Evolutionary conservation across 441 rosid species (phyloP).

Genomic region (Aleurites moluccanus): DNA sequence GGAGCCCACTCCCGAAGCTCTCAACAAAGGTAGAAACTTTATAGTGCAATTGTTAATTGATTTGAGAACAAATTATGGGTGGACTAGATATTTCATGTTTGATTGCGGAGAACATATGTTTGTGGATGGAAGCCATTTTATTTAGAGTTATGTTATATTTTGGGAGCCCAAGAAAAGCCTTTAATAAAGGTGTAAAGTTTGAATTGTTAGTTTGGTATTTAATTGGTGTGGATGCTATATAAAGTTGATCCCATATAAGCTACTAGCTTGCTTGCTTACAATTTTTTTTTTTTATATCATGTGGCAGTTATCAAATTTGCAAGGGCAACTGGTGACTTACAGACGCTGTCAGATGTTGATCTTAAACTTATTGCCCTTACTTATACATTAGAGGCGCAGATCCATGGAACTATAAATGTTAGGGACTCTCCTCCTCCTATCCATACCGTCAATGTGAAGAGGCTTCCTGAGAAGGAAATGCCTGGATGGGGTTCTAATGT

Average conservation of each 20-base stretch:
- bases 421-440: constrained; percentile 81
- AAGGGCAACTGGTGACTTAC: constrained; percentile 86
- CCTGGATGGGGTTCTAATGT: constrained; percentile 99
- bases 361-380: constrained; percentile 78
- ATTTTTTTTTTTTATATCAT: background rate
- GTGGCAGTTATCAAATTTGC: constrained; percentile 74
- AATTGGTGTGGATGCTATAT: background rate
- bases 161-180: too few relatives aligned
- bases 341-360: constrained; percentile 87
- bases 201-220: too few relatives aligned
- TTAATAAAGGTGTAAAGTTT: too few relatives aligned
- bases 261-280: background rate
- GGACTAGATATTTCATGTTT: background rate
- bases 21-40: constrained; percentile 51
- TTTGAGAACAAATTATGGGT: background rate
- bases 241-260: background rate
- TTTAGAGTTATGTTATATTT: too few relatives aligned
- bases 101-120: background rate
- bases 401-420: constrained; percentile 70
- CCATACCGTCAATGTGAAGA: constrained; percentile 65
- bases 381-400: constrained; percentile 74
- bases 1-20: constrained; percentile 87
- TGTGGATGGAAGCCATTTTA: too few relatives aligned
- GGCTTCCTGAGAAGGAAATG: constrained; percentile 80
- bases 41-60: background rate